Base-by-base conservation (phyloP, 805 yeast genomes). In the Candida boidinii region DNA sequence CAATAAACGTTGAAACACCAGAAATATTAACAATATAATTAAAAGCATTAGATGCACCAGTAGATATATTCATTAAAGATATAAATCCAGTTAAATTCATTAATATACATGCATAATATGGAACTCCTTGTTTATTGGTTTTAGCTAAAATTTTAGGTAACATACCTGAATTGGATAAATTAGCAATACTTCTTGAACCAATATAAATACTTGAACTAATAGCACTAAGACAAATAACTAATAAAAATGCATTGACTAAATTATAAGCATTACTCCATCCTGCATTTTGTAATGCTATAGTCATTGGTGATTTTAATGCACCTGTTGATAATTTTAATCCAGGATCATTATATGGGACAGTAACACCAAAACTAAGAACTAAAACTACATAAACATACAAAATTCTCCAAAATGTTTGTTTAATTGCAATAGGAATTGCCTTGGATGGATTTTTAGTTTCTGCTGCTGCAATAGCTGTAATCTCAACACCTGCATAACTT, bases 131-230 rank as follows among this genome's bases (percentile, higher is more conserved):
- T 36, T 61, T 66, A 44, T 69, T 68, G 21, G 74, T 70, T 41
- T 59, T 64, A 3, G 63, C 63, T 37, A 80, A 62, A 35, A 74
- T 46, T 47, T 59, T 57, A 26, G 84, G 83, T 1, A 80, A 80
- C 38, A 66, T 61, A 2, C 77, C 74, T 35, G 70, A 76, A 38
- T 67, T 60, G 5, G 86, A 76, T 65, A 79, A 66, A 34, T 71
- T 74, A 40, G 79, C 72, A 11, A 80, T 60, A 1, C 85, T 69
- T 51, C 88, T 64, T 3, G 84, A 73, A 9, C 82, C 84, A 51
- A 79, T 67, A 52, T 73, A 80, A 33, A 79, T 73, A 23, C 81
- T 71, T 26, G 81, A 68, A 56, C 80, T 80, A 46, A 79, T 73
- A 5, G 88, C 82, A 21, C 82, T 74, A 27, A 81, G 53, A 45